Conservation (phyloP, 768 basidiomycete genomes). For the Mycena amicta region DNA sequence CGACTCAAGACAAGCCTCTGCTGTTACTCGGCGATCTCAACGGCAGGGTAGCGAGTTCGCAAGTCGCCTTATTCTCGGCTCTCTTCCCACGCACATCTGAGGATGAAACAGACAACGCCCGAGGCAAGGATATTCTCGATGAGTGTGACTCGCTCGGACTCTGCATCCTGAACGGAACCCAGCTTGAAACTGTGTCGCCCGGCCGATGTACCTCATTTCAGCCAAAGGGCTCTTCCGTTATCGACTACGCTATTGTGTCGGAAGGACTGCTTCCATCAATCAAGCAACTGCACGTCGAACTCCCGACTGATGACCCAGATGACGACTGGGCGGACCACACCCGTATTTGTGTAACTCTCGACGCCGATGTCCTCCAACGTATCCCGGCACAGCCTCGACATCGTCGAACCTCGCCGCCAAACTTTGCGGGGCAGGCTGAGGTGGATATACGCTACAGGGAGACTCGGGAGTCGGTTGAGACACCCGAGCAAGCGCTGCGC, state of each 20-base stretch:
- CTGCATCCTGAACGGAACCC: slow-evolving; percentile 4
- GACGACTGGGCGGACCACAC: slow-evolving; percentile 8
- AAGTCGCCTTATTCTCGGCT: too few species aligned
- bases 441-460: too few species aligned
- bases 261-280: background rate
- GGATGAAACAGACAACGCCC: background rate
- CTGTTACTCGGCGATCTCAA: too few species aligned
- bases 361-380: background rate
- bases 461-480: too few species aligned
- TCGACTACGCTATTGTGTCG: background rate
- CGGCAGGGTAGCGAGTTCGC: too few species aligned
- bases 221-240: background rate
- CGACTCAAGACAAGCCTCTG: too few species aligned
- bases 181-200: background rate
- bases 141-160: background rate
- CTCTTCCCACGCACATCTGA: too few species aligned
- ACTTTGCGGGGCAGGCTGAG: too few species aligned
- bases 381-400: too few species aligned
- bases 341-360: background rate
- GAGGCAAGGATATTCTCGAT: background rate
- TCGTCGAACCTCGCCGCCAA: too few species aligned
- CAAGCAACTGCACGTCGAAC: background rate
- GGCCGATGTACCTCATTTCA: slow-evolving; percentile 1
- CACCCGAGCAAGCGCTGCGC: background rate
- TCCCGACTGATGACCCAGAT: background rate